Base-by-base conservation (phyloP, 176 grass and related monocot species). In the Bolboschoenus planiculmis region DNA sequence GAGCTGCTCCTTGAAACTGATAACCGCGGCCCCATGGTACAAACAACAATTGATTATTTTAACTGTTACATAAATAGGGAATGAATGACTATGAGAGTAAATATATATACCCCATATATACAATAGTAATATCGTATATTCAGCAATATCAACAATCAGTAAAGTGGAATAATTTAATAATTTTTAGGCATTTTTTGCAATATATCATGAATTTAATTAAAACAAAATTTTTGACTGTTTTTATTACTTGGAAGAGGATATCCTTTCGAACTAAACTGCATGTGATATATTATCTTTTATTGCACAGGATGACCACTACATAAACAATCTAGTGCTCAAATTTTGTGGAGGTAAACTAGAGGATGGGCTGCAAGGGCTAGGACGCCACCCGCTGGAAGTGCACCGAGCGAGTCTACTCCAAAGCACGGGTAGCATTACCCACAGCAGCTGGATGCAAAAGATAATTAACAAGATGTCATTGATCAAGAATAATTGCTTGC, bases 371-470 rank as follows among this genome's bases (percentile, higher is more conserved):
- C 1, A 11, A 2, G 60, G 2, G 8, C 50, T 85, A 4, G 78
- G 81, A 0, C 87, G 86, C 20, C 85, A 92, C 61, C 87, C 85
- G 0, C 82, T 92, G 2, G 85, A 92, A 70, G 14, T 92, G 15
- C 83, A 77, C 68, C 62, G 70, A 2, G 47, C 3, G 48, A 87
- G 87, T 73, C 43, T 87, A 18, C 16, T 1, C 37, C 60, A 20
- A 53, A 29, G 10, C 1, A 61, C 35, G 10, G 26, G 18, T 3
- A 40, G 20, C 46, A 10, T 77, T 3, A 16, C 4, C 7, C 10
- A 44, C 18, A 83, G 18, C 56, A 67, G 60, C 27, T 27, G 16
- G 21, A 31, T 63, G 29, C 60, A 13, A 63, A 63, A 30, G 13
- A 63, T 63, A 63, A 63, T 63, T 31, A 63, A 63, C 60, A 63